These are phyloP conservation scores for Debaryomyces castellii DNA, from an alignment of 805 yeast species.

Conservation along the genomic window DNA sequence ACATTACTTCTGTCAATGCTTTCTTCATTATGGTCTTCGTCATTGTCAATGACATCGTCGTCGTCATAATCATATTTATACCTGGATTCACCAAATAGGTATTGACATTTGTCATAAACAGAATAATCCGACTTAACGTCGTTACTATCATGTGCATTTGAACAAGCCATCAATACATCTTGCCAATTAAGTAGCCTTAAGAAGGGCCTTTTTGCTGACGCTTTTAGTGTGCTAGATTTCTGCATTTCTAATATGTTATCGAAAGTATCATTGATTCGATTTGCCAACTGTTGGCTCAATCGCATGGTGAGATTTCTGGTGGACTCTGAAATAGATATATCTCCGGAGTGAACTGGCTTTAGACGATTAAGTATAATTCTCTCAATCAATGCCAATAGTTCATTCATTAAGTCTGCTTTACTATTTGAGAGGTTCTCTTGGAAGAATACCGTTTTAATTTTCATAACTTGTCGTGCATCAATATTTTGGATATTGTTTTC, in stretches of 20 bases:
- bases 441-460: slow-evolving; percentile 5
- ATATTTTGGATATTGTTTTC: slow-evolving; percentile 5
- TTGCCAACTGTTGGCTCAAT: slow-evolving; percentile 8
- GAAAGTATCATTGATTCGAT: slow-evolving; percentile 10
- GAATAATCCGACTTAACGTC: slow-evolving; percentile 7
- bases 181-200: slow-evolving; percentile 23
- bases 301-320: slow-evolving; percentile 5
- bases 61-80: slow-evolving; percentile 29
- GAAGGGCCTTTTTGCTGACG: slow-evolving; percentile 1
- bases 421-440: slow-evolving; percentile 15
- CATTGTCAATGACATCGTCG: no score
- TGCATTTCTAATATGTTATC: slow-evolving; percentile 4
- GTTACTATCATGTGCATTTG: slow-evolving; percentile 9
- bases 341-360: neutral
- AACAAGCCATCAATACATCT: slow-evolving; percentile 23
- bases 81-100: slow-evolving; percentile 21
- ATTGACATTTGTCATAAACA: slow-evolving; percentile 23
- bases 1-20: neutral
- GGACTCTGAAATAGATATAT: slow-evolving; percentile 1
- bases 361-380: slow-evolving; percentile 11
- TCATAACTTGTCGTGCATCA: slow-evolving; percentile 5
- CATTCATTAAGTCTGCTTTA: slow-evolving; percentile 21
- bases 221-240: slow-evolving; percentile 1
- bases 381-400: slow-evolving; percentile 17
- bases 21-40: slow-evolving; percentile 8